Evolutionary conservation across 2,329 filamentous ascomycete genomes (phyloP), one percentile per base, ranked within the genome.

Genomic region (Colletotrichum sp.): DNA sequence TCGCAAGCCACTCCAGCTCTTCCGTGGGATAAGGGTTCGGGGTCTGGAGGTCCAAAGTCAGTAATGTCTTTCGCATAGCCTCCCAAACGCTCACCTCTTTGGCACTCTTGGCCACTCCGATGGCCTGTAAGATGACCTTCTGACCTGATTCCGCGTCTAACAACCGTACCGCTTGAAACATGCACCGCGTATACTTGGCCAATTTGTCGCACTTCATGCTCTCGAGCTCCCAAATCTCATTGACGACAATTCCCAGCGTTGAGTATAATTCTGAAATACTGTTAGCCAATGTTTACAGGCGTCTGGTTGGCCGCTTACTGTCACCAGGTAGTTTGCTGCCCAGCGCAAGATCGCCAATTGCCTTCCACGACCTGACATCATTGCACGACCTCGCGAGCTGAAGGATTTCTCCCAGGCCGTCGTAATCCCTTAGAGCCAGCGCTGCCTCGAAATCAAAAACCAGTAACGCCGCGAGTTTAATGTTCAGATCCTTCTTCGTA

Each of bases 381-480:
- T 84, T 82, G 72, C 88, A 91, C 1, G 80, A 68, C 7, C 83
- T 84, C 2, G 89, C 88, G 68, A 87, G 89, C 70, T 89, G 81
- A 26, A 97, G 89, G 9, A 95, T 90, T 18, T 86, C 83, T 7
- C 88, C 85, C 2, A 98, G 85, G 48, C 91, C 88, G 59, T 94
- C 90, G 93, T 93, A 97, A 24, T 90, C 87, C 75, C 92, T 90
- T 6, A 97, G 86, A 36, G 87, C 88, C 52, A 94, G 85, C 0
- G 93, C 92, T 4, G 92, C 93, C 85, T 98, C 96, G 76, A 98
- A 94, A 78, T 97, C 94, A 78, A 96, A 95, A 1, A 94, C 91
- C 9, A 95, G 86, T 21, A 98, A 84, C 4, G 92, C 90, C 7
- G 92, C 89, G 43, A 94, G 86, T 80, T 95, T 96, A 3, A 85